Percentiles rank a stretch among this genome's conserved stretches.
Conservation (phyloP, 208 protist genomes). For the Wallacemonas sp. region DNA sequence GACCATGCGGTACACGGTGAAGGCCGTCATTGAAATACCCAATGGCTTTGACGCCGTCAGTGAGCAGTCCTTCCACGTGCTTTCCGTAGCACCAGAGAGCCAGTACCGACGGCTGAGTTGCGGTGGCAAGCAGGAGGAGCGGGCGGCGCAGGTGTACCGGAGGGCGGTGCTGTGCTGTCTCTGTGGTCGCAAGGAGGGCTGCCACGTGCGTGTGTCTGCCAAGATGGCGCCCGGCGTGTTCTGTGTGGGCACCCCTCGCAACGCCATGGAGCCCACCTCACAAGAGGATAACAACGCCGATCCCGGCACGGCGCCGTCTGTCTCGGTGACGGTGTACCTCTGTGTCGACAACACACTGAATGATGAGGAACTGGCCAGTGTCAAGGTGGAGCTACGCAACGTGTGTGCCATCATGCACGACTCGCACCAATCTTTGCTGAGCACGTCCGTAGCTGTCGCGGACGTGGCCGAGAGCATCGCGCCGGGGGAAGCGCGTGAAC, state of each 20-base stretch:
- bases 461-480: neutral
- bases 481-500: neutral
- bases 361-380: neutral
- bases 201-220: constrained; percentile 5
- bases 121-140: neutral
- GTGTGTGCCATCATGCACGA: constrained; percentile 1
- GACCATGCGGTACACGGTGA: constrained; percentile 11
- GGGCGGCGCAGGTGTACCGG: neutral
- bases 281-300: neutral
- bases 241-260: neutral
- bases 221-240: constrained; percentile 5
- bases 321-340: neutral
- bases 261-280: neutral
- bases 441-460: neutral
- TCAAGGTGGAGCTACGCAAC: constrained; percentile 9
- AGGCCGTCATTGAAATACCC: constrained; percentile 20
- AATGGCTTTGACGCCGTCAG: constrained; percentile 13
- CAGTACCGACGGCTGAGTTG: neutral
- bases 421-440: constrained; percentile 8
- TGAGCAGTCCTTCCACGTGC: constrained; percentile 10
- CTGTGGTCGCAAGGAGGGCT: neutral
- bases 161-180: constrained; percentile 6
- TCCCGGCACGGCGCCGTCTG: neutral
- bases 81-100: neutral
- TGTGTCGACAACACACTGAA: constrained; percentile 10